A percentile compares a stretch with the other conserved stretches of the same genome.
Conservation (phyloP, 192 early-diverging fungal genomes). For the Phlyctochytrium bullatum region DNA sequence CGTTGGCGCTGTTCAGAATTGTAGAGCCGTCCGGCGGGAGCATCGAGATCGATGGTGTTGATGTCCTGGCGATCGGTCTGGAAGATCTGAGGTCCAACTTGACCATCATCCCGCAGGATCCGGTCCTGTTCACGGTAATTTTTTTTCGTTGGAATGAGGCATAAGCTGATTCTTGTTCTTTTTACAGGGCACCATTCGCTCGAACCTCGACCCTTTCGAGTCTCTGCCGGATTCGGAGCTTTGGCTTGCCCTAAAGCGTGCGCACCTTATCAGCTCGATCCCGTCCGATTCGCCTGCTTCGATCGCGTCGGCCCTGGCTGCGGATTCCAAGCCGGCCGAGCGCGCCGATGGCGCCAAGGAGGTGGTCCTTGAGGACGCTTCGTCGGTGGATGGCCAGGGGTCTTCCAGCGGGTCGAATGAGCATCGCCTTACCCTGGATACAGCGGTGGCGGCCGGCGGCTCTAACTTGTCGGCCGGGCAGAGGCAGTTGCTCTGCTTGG, state of each 20-base stretch:
- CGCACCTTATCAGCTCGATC: slow-evolving; percentile 38
- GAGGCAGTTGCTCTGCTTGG: slow-evolving; percentile 63
- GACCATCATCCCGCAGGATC: slow-evolving; percentile 52
- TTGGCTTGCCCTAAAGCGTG: slow-evolving; percentile 72
- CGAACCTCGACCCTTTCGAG: slow-evolving; percentile 78
- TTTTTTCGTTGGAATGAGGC: background rate
- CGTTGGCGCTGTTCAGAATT: slow-evolving; percentile 69
- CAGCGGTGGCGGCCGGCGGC: slow-evolving; percentile 72
- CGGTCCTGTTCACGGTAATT: slow-evolving; percentile 50
- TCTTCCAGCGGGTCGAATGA: slow-evolving; percentile 5
- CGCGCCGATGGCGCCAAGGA: background rate
- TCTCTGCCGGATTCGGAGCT: slow-evolving; percentile 67
- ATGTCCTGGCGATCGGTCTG: slow-evolving; percentile 57
- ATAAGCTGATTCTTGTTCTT: background rate
- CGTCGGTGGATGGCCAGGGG: background rate
- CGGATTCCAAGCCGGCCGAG: background rate
- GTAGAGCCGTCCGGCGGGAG: slow-evolving; percentile 54
- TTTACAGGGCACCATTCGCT: slow-evolving; percentile 55
- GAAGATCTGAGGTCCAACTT: slow-evolving; percentile 49
- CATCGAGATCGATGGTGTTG: slow-evolving; percentile 66
- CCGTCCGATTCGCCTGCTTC: slow-evolving; percentile 15
- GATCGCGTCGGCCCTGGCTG: too few relatives aligned
- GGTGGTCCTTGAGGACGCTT: slow-evolving; percentile 29
- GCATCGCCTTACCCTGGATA: slow-evolving; percentile 51
- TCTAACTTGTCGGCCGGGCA: slow-evolving; percentile 83